phyloP scores from a whole-genome alignment of 768 basidiomycete species.

The Pleurotus giganteus region DNA sequence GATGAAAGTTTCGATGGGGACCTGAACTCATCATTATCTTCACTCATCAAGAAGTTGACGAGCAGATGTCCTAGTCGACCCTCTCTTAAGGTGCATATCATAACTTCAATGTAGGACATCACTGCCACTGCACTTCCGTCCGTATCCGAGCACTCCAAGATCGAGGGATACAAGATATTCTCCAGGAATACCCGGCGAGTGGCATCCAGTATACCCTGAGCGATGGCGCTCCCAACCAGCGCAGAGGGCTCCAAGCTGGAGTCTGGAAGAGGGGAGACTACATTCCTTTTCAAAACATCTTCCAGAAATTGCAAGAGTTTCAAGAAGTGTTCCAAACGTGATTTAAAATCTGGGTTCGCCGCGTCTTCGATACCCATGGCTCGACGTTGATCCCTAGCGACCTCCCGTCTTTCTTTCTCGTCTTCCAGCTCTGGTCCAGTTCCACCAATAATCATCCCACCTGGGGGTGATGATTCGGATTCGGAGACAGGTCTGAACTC shows the following conservation, averaged over 20 bases:
- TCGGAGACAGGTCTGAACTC: conserved; percentile 53
- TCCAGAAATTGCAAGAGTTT: conserved; percentile 90
- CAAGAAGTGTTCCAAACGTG: conserved; percentile 83
- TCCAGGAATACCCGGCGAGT: conserved; percentile 86
- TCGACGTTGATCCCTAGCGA: conserved; percentile 47
- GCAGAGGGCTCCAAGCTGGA: conserved; percentile 50
- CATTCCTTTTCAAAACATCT: conserved; percentile 78
- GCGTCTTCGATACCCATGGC: conserved; percentile 77
- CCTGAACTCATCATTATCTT: conserved; percentile 71
- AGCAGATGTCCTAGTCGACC: conserved; percentile 70
- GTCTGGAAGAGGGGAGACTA: conserved; percentile 33
- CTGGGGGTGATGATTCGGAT: conserved; percentile 36
- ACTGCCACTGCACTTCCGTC: conserved; percentile 98
- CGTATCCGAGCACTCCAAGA: conserved; percentile 86
- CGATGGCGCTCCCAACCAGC: conserved; percentile 76
- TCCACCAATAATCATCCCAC: conserved; percentile 74
- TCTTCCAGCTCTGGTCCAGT: conserved; percentile 52
- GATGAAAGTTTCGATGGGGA: conserved; percentile 39
- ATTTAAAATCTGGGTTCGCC: conserved; percentile 69
- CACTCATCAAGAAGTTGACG: conserved; percentile 78
- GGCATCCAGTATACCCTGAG: conserved; percentile 79
- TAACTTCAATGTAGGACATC: conserved; percentile 91
- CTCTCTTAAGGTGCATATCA: conserved; percentile 71
- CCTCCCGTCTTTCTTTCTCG: conserved; percentile 49
- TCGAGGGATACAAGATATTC: conserved; percentile 89